Base-by-base conservation (phyloP, 2,329 filamentous ascomycete species). In the Purpureocillium takamizusanense region DNA sequence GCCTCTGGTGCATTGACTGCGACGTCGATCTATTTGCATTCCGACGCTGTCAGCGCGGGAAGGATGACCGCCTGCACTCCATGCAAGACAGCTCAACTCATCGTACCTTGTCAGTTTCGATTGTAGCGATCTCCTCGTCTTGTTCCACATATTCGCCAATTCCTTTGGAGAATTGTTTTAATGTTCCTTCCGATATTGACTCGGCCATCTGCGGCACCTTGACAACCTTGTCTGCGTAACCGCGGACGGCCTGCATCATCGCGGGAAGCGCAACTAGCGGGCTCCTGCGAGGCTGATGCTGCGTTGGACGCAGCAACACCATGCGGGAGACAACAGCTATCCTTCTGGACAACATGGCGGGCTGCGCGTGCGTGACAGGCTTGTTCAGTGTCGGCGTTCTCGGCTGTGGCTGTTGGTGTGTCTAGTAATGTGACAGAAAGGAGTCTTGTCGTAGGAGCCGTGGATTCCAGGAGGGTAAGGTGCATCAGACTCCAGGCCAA, bases 161-260 rank as follows among this genome's bases (percentile, higher is more conserved):
- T 66, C 90, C 62, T 62, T 97, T 97, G 55, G 78, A 83, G 72
- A 89, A 97, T 59, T 95, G 88, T 69, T 95, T 95, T 56, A 98
- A 63, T 16, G 92, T 98, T 44, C 92, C 92, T 65, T 98, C 92
- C 33, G 87, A 94, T 62, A 98, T 97, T 36, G 92, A 97, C 66
- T 98, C 92, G 47, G 92, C 92, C 92, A 98, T 97, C 60, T 92
- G 78, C 27, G 92, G 92, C 50, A 97, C 92, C 68, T 97, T 90
- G 62, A 98, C 80, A 46, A 90, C 67, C 50, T 78, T 82, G 57
- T 94, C 87, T 60, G 89, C 89, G 56, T 81, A 81, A 48, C 53
- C 71, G 49, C 77, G 74, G 38, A 76, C 68, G n/a, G 48, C 51
- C 53, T 78, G 75, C 55, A 75, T 68, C 55, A 75, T 66, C 27